Conservation (phyloP, 169 alveolate genomes). For the Plasmodium falciparum region DNA sequence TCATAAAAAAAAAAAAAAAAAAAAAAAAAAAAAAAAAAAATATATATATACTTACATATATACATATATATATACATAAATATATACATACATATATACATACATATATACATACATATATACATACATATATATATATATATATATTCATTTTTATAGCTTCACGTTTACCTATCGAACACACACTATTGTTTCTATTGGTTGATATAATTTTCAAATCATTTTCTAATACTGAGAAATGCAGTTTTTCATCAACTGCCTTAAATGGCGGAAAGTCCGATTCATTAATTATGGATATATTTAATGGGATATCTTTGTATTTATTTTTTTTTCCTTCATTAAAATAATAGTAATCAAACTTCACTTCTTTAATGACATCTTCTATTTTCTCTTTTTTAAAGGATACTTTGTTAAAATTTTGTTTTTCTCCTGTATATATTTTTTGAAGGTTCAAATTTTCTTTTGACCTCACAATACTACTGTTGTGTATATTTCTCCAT, state of each 20-base stretch:
- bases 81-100: not conserved
- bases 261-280: conserved; percentile 81
- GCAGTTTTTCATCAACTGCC: conserved; percentile 81
- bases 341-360: conserved; percentile 87
- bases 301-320: conserved; percentile 85
- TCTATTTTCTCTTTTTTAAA: conserved; percentile 86
- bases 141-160: not conserved
- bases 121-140: not conserved
- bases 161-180: conserved; percentile 74
- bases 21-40: too few relatives aligned
- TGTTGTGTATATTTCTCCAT: conserved; percentile 21
- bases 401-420: conserved; percentile 79
- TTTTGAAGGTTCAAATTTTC: conserved; percentile 57
- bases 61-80: not conserved
- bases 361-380: conserved; percentile 85
- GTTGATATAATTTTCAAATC: conserved; percentile 88
- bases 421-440: conserved; percentile 75
- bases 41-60: not conserved
- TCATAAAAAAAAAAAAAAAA: too few relatives aligned
- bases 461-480: conserved; percentile 25
- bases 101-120: not conserved
- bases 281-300: conserved; percentile 78
- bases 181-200: conserved; percentile 76
- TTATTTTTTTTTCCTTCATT: conserved; percentile 83
- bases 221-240: conserved; percentile 89